Percentiles rank a stretch among this genome's conserved stretches.
Evolutionary conservation across 1,139 yeast genomes (phyloP).

Genomic region (Nakaseomyces glabratus): DNA sequence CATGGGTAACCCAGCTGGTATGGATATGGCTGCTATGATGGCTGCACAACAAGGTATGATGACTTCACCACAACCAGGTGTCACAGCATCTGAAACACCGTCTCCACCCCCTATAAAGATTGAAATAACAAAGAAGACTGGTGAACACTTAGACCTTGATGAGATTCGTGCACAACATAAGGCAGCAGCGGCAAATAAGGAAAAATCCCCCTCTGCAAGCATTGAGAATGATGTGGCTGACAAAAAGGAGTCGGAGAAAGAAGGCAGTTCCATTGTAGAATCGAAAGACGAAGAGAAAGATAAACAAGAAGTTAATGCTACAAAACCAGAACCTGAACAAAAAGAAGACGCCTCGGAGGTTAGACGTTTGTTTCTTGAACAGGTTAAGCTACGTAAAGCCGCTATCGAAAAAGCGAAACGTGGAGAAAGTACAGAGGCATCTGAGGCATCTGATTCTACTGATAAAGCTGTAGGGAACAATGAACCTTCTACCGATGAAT

Average conservation of each 20-base stretch:
- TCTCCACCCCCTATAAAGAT: conserved; percentile 17
- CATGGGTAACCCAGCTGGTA: conserved; percentile 9
- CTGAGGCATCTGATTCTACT: too few relatives aligned
- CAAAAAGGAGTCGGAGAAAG: conserved; percentile 1
- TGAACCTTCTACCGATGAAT: neutral
- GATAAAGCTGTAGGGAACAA: neutral
- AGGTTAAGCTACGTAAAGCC: conserved; percentile 22
- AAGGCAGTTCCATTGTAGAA: neutral
- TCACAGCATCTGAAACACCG: conserved; percentile 1
- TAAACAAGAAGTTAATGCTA: conserved; percentile 8
- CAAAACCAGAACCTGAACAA: conserved; percentile 4
- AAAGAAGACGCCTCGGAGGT: conserved; percentile 13
- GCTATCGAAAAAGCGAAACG: conserved; percentile 21
- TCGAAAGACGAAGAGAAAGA: conserved; percentile 11
- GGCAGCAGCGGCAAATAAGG: conserved; percentile 5
- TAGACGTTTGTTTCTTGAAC: conserved; percentile 20
- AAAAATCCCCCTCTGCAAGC: conserved; percentile 1
- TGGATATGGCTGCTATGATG: conserved; percentile 7
- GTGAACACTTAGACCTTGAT: conserved; percentile 26
- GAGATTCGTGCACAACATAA: conserved; percentile 21
- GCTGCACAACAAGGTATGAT: conserved; percentile 5
- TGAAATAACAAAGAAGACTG: conserved; percentile 31
- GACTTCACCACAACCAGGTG: conserved; percentile 5
- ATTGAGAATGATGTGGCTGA: neutral
- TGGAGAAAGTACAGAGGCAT: conserved; percentile 9